Percentiles rank a stretch among this genome's conserved stretches.
Evolutionary conservation across 2,329 filamentous ascomycete genomes (phyloP).

Genomic region (Fusarium sterilihyphosum): DNA sequence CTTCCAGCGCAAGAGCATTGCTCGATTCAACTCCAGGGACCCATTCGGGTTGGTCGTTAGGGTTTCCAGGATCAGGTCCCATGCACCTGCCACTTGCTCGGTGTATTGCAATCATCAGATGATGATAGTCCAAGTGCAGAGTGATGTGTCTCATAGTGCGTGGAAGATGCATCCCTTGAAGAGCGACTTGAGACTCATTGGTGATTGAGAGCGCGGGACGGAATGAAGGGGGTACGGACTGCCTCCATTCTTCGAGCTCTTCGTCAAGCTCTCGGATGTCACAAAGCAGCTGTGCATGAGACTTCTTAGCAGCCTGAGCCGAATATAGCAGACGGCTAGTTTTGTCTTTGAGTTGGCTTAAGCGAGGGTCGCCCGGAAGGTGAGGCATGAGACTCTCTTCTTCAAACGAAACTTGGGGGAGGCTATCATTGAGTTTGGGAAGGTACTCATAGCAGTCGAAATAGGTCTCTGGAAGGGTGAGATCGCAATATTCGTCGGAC

Average conservation of each 20-base stretch:
- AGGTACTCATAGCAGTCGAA: slow-evolving; percentile 35
- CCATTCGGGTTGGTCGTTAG: slow-evolving; percentile 44
- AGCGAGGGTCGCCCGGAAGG: slow-evolving; percentile 57
- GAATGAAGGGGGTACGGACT: slow-evolving; percentile 56
- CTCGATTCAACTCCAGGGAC: slow-evolving; percentile 61
- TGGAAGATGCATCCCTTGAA: slow-evolving; percentile 40
- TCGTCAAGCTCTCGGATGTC: slow-evolving; percentile 67
- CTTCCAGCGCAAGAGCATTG: slow-evolving; percentile 62
- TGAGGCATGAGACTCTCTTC: slow-evolving; percentile 44
- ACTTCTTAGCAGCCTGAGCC: slow-evolving; percentile 56
- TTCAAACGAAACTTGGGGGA: neutral
- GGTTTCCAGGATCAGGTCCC: neutral
- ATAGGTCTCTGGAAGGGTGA: slow-evolving; percentile 41
- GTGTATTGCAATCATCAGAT: slow-evolving; percentile 65
- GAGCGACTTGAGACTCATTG: slow-evolving; percentile 39
- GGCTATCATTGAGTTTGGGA: neutral
- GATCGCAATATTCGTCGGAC: slow-evolving; percentile 51
- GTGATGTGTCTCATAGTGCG: slow-evolving; percentile 59
- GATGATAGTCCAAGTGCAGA: slow-evolving; percentile 64
- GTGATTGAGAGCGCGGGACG: slow-evolving; percentile 59
- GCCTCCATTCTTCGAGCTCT: slow-evolving; percentile 64
- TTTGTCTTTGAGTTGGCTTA: slow-evolving; percentile 63
- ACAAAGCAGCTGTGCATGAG: slow-evolving; percentile 63
- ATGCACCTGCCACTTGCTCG: slow-evolving; percentile 62
- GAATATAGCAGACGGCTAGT: slow-evolving; percentile 61